Percentiles rank a stretch among this genome's conserved stretches.
Evolutionary conservation across 176 grass and related monocot genomes (phyloP).

Genomic region (Leersia perrieri): DNA sequence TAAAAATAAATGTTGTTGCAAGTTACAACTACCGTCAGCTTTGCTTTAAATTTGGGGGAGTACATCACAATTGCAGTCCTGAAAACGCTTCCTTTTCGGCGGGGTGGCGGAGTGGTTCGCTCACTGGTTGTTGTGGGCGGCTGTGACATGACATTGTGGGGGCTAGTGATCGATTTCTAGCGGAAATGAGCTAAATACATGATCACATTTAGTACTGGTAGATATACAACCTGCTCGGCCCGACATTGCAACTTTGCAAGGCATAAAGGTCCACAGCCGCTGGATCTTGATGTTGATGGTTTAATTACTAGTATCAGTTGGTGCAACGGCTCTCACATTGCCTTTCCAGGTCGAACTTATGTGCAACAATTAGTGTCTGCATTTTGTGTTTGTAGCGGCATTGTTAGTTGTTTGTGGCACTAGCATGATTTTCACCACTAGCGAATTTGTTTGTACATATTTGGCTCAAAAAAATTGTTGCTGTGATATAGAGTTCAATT

Average conservation of each 20-base stretch:
- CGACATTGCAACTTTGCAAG: slow-evolving; percentile 16
- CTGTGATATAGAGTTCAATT: too few relatives aligned
- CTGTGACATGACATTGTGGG: slow-evolving; percentile 8
- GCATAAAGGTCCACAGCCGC: not conserved
- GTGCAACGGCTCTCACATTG: not conserved
- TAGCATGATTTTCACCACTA: not conserved
- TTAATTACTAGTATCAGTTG: not conserved
- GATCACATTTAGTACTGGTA: slow-evolving; percentile 21
- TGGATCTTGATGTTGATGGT: slow-evolving; percentile 25
- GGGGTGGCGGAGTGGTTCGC: slow-evolving; percentile 9
- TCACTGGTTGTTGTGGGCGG: slow-evolving; percentile 12
- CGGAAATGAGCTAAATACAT: slow-evolving; percentile 21
- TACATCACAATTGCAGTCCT: not conserved
- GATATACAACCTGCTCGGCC: slow-evolving; percentile 18
- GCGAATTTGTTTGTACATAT: not conserved
- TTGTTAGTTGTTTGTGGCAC: not conserved
- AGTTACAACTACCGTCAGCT: not conserved
- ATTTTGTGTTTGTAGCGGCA: not conserved
- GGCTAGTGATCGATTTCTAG: not conserved
- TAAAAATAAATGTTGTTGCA: not conserved
- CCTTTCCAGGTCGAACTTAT: not conserved
- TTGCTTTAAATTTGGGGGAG: not conserved
- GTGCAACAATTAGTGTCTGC: not conserved
- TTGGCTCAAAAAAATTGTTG: not conserved
- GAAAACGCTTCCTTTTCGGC: not conserved